Evolutionary conservation across 2,329 filamentous ascomycete species (phyloP).

Genomic region (Stachybotrys chartarum): DNA sequence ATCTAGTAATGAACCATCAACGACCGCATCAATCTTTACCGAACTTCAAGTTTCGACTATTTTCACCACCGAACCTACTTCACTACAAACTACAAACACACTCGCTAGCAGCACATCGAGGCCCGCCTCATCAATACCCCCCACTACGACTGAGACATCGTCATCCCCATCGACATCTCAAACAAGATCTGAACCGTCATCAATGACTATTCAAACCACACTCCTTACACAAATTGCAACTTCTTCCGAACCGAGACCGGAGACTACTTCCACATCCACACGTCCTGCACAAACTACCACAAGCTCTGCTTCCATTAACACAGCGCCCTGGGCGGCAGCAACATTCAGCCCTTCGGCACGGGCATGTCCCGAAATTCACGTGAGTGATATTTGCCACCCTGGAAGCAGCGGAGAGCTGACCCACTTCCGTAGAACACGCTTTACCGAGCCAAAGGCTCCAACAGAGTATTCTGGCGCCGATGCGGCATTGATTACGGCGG

Average conservation of each 20-base stretch:
- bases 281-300: neutral
- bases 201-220: neutral
- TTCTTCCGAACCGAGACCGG: neutral
- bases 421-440: neutral
- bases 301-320: neutral
- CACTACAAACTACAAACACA: neutral
- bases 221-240: neutral
- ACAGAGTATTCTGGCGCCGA: neutral
- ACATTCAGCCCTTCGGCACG: neutral
- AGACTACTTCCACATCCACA: neutral
- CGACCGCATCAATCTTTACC: neutral
- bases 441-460: neutral
- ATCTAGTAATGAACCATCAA: neutral
- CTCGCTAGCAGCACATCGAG: neutral
- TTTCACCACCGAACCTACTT: neutral
- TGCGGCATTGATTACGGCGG: neutral
- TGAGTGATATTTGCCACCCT: neutral
- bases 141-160: neutral
- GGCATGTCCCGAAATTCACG: neutral
- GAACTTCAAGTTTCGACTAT: neutral
- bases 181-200: neutral
- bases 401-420: neutral
- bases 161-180: neutral
- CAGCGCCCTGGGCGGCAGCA: neutral
- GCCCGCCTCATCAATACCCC: neutral